Base-by-base conservation (phyloP, 257 asterid species). In the Orobanche coerulescens region DNA sequence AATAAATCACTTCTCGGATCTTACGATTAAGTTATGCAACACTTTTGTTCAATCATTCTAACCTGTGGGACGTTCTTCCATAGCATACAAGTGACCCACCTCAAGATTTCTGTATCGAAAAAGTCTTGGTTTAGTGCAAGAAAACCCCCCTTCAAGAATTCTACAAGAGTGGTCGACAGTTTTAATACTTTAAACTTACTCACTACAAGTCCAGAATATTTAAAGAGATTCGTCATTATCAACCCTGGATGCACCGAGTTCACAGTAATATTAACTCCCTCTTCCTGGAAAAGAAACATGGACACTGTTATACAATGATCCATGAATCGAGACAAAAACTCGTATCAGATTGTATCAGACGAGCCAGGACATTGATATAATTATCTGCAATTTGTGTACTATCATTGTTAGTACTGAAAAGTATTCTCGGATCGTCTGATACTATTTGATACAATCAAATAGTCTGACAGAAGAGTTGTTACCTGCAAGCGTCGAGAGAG, bases 41-140 rank as follows among this genome's bases (percentile, higher is more conserved):
- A n/a, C n/a, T 25, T 44, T 3, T 74, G 22, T 40, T 24, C 18
- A 61, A 46, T 15, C 51, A 67, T 53, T 59, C 55, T 77, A 74
- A 86, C 95, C 95, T 87, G 95, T 13, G 93, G 90, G 16, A 86
- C 83, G 62, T 76, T 84, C 81, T 92, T 88, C 98, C 98, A 92
- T 13, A 92, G 64, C 42, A 84, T 33, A 58, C 42, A 67, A n/a
- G 84, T 84, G 63, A 72, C 67, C 23, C 68, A 12, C 84, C 66
- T 71, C 73, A 88, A 12, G 40, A 78, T 43, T 58, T 71, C 98
- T 88, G 83, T 67, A 64, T n/a, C 11, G 44, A 59, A n/a, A n/a
- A n/a, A 72, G 36, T 37, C 19, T 50, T 26, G 13, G 44, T 22
- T 58, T 34, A 69, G 34, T 52, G 28, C 9, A 13, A 9, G 13